Percentiles rank a stretch among this genome's conserved stretches.
Conservation (phyloP, 768 basidiomycete genomes). For the Suillus brevipes region DNA sequence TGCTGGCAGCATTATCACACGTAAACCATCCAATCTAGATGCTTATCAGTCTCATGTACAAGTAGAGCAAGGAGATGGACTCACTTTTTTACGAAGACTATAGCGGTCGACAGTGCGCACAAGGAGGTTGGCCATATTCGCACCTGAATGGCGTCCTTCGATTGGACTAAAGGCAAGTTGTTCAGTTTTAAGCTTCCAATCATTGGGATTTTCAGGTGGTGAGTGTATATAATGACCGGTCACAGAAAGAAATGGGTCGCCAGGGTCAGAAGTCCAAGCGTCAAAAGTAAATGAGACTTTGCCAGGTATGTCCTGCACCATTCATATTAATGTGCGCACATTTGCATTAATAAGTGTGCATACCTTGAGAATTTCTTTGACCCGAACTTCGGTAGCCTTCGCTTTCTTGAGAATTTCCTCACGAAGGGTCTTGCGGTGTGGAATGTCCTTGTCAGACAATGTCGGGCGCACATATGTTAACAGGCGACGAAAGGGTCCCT, state of each 20-base stretch:
- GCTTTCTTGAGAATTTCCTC: not conserved
- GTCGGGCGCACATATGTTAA: not conserved
- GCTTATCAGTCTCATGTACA: no score
- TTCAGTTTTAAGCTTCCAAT: constrained; percentile 10
- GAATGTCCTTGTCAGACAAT: not conserved
- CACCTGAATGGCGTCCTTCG: constrained; percentile 15
- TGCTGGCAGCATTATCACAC: not conserved
- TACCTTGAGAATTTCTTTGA: not conserved
- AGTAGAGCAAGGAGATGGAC: not conserved
- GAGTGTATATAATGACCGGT: constrained; percentile 19
- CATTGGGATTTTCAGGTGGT: not conserved
- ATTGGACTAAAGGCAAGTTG: constrained; percentile 11
- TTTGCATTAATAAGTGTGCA: no score
- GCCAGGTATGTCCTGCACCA: not conserved
- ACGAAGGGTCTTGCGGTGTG: not conserved
- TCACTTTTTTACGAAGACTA: not conserved
- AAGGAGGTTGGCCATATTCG: constrained; percentile 19
- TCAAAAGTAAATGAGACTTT: constrained; percentile 16
- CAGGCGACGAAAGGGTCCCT: not conserved
- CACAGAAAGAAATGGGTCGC: constrained; percentile 19
- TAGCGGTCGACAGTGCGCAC: constrained; percentile 19
- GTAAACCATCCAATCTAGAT: not conserved
- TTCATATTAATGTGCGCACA: no score
- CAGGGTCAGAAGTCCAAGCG: constrained; percentile 16
- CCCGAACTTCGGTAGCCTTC: not conserved